These are phyloP conservation scores for Friedmanniomyces simplex DNA, from an alignment of 495 filamentous ascomycete genomes.

Conservation along the genomic window DNA sequence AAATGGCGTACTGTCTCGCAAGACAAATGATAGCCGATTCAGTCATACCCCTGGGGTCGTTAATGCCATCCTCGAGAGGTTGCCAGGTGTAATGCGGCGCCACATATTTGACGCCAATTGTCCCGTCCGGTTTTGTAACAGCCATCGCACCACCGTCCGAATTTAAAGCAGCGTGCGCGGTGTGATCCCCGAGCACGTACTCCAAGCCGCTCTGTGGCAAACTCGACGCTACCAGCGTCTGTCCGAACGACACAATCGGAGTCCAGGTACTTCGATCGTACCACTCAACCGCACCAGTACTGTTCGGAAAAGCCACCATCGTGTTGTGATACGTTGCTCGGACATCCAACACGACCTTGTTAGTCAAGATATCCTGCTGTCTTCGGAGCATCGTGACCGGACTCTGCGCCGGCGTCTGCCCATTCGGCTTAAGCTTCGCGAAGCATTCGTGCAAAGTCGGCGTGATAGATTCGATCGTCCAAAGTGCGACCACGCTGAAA, in stretches of 20 bases:
- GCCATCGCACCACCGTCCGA: slow-evolving; percentile 61
- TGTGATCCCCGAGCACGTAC: slow-evolving; percentile 22
- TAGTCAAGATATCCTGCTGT: slow-evolving; percentile 51
- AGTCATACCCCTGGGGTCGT: slow-evolving; percentile 8
- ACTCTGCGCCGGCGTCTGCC: slow-evolving; percentile 35
- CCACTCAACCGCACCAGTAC: slow-evolving; percentile 69
- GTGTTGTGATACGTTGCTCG: slow-evolving; percentile 55
- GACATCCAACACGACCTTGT: slow-evolving; percentile 59
- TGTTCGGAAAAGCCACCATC: slow-evolving; percentile 55
- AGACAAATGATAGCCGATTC: slow-evolving; percentile 44
- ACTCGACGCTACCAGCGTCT: slow-evolving; percentile 52
- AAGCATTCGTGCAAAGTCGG: slow-evolving; percentile 60
- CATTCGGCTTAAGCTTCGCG: slow-evolving; percentile 58
- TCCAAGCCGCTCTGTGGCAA: slow-evolving; percentile 63
- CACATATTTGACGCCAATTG: slow-evolving; percentile 44
- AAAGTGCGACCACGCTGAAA: slow-evolving; percentile 61
- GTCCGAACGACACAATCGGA: slow-evolving; percentile 50
- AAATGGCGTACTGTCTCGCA: slow-evolving; percentile 48
- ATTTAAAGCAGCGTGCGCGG: slow-evolving; percentile 47
- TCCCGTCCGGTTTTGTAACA: slow-evolving; percentile 53
- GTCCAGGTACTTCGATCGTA: slow-evolving; percentile 62
- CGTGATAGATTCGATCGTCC: slow-evolving; percentile 57
- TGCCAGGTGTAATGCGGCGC: slow-evolving; percentile 14
- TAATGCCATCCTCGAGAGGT: slow-evolving; percentile 14
- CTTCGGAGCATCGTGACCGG: slow-evolving; percentile 43